Base-by-base conservation (phyloP, 139 green algal genomes). In the Coccomyxa sp. region DNA sequence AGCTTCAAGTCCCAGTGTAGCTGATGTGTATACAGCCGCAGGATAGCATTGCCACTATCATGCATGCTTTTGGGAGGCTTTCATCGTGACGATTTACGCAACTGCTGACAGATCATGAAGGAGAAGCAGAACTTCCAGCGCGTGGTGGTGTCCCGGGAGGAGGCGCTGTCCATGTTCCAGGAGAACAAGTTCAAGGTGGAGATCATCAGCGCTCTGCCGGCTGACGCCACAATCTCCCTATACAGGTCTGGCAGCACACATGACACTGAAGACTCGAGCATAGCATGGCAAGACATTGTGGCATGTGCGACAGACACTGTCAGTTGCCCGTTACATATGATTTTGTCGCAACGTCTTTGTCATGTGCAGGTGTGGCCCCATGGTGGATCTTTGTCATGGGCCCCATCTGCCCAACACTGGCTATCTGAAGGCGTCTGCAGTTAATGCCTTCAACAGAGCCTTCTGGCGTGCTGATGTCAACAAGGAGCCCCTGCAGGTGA, bases 181-280 rank as follows among this genome's bases (percentile, higher is more conserved):
- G 95, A 99, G 85, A 99, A 99, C 92, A 96, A 97, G 85, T 99
- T 99, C 93, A 99, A 99, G 92, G 90, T 97, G 32, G 97, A 99
- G 90, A 96, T 99, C 85, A 98, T 99, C 87, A 80, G 84, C 11
- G 91, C 90, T 32, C 91, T 99, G 59, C 91, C 95, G 0, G 84
- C 89, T 9, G 93, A 96, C 58, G 95, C 92, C 71, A 92, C 90
- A 81, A 99, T 99, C 90, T 94, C 91, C 27, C 84, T 96, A 21
- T 98, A 98, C 91, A 68, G 92, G 31, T 90, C 79, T 67, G 27
- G 21, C n/a, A 57, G 27, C 38, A 51, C n/a, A 51, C 38, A 14
- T 74, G 27, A 18, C 23, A 51, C 58, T 30, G 25, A 57, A 58
- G 13, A 27, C 27, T 76, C 9, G 67, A 76, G 67, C 67, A 27